These are phyloP conservation scores for Tulasnella sp. DNA, from an alignment of 768 basidiomycete species.

Conservation along the genomic window DNA sequence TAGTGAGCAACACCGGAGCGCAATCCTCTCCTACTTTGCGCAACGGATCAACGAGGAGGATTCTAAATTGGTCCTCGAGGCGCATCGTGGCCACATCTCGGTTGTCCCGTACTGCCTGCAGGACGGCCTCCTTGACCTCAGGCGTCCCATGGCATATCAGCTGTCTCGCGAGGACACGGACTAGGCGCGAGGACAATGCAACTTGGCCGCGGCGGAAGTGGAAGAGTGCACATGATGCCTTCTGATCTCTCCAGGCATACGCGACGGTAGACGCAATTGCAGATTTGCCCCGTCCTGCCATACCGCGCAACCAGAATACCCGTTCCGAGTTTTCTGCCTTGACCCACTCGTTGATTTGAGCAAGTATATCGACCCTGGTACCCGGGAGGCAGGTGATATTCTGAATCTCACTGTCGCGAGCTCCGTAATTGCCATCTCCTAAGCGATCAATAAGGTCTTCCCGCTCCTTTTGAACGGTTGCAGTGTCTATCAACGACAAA, in stretches of 20 bases:
- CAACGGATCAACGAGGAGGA: background rate
- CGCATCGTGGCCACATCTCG: background rate
- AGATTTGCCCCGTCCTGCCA: background rate
- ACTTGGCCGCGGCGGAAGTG: background rate
- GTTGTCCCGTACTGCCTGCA: background rate
- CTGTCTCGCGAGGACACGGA: background rate
- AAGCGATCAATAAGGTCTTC: background rate
- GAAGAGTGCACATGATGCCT: background rate
- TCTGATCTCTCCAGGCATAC: background rate
- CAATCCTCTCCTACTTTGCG: background rate
- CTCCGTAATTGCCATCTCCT: background rate
- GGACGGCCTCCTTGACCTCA: background rate
- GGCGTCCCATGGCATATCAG: background rate
- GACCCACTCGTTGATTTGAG: background rate
- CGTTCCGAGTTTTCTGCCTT: background rate
- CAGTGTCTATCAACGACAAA: background rate
- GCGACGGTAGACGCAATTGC: background rate
- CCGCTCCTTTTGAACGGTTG: background rate
- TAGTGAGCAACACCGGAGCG: background rate
- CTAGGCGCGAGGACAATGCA: background rate
- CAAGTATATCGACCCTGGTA: background rate
- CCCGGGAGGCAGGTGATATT: background rate
- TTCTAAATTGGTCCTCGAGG: background rate
- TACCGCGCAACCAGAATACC: background rate
- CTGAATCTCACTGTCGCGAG: background rate